Evolutionary conservation across 2,329 filamentous ascomycete species (phyloP), one percentile per base, ranked within the genome.

Genomic region (Pseudogymnoascus sp.): DNA sequence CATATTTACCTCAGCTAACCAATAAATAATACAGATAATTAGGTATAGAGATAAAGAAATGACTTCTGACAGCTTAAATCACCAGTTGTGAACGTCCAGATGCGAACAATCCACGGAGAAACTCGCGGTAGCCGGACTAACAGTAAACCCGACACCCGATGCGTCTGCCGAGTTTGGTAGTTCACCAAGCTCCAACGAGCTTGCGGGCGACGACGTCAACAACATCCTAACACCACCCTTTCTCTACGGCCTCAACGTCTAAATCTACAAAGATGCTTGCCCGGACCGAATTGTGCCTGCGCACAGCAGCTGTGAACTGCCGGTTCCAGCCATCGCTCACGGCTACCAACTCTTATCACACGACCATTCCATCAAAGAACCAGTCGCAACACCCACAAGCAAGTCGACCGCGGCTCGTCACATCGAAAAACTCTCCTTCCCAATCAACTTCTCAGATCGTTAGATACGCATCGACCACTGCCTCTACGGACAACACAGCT

Each of bases 291-390:
- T 68, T 69, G 11, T 68, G 64, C 35, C 62, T 72, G 14, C 68
- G 70, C 22, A 67, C 66, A 11, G 70, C 69, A 61, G 69, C 67
- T 39, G 64, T 70, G 33, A 63, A 69, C 66, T 70, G 69, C 59
- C 66, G 71, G 8, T 62, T 71, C 28, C 70, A 71, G 60, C 65
- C 69, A 2, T 64, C 66, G 11, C 63, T 71, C 47, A 66, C 67
- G 66, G 67, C 66, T 65, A 12, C 63, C 63, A 15, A 58, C 59
- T 70, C 43, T 50, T 64, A 25, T 70, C 68, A 61, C 69, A 66
- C 57, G 66, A 71, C 64, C 65, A 71, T 28, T 38, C 61, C 30
- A 68, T 71, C 63, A 66, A 64, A 62, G 39, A 63, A 2, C 61
- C 60, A 30, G 37, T 43, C 57, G 22, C 43, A 38, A 18, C 18